Conservation (phyloP, 2,329 filamentous ascomycete species). For the Colletotrichum spaethianum region DNA sequence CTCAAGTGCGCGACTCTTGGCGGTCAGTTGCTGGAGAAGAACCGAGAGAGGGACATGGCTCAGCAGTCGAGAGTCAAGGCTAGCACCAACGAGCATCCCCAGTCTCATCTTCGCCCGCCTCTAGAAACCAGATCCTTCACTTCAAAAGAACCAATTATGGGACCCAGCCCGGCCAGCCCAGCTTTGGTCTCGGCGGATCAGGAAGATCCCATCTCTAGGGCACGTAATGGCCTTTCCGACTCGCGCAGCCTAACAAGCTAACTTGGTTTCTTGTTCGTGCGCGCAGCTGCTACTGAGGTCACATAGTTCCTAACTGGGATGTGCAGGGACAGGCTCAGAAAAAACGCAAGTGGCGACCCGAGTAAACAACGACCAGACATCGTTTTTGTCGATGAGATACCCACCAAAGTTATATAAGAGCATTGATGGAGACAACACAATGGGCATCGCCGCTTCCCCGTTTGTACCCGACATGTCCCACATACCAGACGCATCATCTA, state of each 20-base stretch:
- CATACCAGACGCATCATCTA: neutral
- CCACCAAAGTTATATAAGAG: conserved; percentile 31
- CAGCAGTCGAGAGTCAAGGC: conserved; percentile 65
- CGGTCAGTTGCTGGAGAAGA: conserved; percentile 84
- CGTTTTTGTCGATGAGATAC: conserved; percentile 38
- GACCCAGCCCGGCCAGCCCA: conserved; percentile 72
- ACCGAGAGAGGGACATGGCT: conserved; percentile 72
- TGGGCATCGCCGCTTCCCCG: conserved; percentile 11
- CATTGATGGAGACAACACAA: conserved; percentile 23
- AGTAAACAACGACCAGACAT: conserved; percentile 35
- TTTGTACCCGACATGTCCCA: conserved; percentile 15
- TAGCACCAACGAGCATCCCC: conserved; percentile 55
- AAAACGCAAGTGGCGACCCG: conserved; percentile 43
- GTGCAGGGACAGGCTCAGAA: conserved; percentile 43
- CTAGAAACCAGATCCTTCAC: conserved; percentile 76
- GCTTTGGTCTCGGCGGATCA: conserved; percentile 71
- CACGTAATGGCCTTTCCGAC: conserved; percentile 60
- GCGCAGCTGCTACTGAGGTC: conserved; percentile 41
- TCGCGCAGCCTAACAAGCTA: conserved; percentile 57
- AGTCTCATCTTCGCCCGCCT: conserved; percentile 56
- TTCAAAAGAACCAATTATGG: conserved; percentile 72
- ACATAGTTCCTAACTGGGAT: conserved; percentile 43
- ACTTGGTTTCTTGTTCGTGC: conserved; percentile 47
- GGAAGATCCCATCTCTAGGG: conserved; percentile 70
- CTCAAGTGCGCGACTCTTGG: conserved; percentile 96